These are phyloP conservation scores for Lipomyces sp. DNA, from an alignment of 805 yeast species.

Conservation along the genomic window DNA sequence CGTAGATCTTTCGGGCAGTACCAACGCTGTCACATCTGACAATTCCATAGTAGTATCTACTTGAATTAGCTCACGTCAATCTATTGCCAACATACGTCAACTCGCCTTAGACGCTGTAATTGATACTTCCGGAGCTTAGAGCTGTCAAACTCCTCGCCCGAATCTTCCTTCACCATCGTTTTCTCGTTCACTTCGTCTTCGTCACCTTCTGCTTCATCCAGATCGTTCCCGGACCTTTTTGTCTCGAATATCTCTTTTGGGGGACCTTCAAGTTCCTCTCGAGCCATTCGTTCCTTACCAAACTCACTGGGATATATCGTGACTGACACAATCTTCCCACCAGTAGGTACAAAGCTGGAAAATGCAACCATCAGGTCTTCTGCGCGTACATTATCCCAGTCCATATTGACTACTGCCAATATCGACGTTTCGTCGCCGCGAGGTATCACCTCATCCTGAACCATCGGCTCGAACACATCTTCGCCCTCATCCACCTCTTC, in stretches of 20 bases:
- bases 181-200: slow-evolving; percentile 64
- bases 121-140: slow-evolving; percentile 87
- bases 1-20: slow-evolving; percentile 77
- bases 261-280: slow-evolving; percentile 91
- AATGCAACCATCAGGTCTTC: slow-evolving; percentile 89
- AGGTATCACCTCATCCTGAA: slow-evolving; percentile 70
- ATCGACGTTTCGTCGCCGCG: slow-evolving; percentile 82
- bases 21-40: slow-evolving; percentile 75
- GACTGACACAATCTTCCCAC: slow-evolving; percentile 71
- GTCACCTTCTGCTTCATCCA: slow-evolving; percentile 49
- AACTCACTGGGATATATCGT: slow-evolving; percentile 84
- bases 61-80: background rate
- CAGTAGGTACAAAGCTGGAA: slow-evolving; percentile 77
- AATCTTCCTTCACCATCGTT: slow-evolving; percentile 76
- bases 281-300: slow-evolving; percentile 89
- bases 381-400: slow-evolving; percentile 94
- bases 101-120: slow-evolving; percentile 75
- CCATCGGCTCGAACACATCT: slow-evolving; percentile 35
- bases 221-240: slow-evolving; percentile 43
- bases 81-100: background rate
- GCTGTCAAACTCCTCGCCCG: slow-evolving; percentile 85
- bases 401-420: slow-evolving; percentile 92
- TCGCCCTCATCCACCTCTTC: slow-evolving; percentile 38
- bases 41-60: slow-evolving; percentile 81
- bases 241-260: slow-evolving; percentile 74